Evolutionary conservation across 2,329 filamentous ascomycete genomes (phyloP), one percentile per base, ranked within the genome.

Genomic region (Fusarium subtropicale): DNA sequence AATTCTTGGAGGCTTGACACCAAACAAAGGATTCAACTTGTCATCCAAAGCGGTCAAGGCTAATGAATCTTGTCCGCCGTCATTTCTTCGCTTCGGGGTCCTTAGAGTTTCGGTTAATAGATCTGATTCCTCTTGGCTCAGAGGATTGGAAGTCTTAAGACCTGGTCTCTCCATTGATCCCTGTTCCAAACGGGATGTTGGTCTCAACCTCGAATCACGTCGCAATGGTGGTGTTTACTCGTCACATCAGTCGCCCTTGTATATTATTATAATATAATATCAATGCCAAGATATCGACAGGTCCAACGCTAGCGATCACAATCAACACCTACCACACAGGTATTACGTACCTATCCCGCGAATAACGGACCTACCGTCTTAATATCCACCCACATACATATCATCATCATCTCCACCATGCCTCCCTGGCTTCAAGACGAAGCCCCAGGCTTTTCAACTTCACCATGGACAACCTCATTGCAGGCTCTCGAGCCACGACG

Each of bases 381-480:
- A 51, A 30, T 51, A 51, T 41, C 48, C 48, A 52, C 48, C 34
- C 48, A 41, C 48, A 28, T 51, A 48, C 56, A 58, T 62, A 41
- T 34, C 44, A 38, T 42, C 44, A 50, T 54, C 41, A 47, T 56
- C 59, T 34, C 56, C 56, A 66, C 53, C 61, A 69, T 71, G 69
- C 47, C 65, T 55, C 68, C 69, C 50, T 71, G 65, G 69, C 64
- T 57, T 69, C 42, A 39, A 30, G 54, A 46, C 9, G 44, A 57
- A 42, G 56, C 62, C 53, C 24, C 28, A 41, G 53, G 31, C 31
- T 48, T 45, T 54, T 61, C 54, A 53, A 41, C 39, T 52, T 68
- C 56, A 46, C 48, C 42, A 72, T 71, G 64, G 66, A 31, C 45
- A 58, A 48, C 24, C 33, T 34, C 58, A n/a, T 52, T 47, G 45